These are phyloP conservation scores for Xylaria intraflava DNA, from an alignment of 495 filamentous ascomycete species.

Conservation along the genomic window DNA sequence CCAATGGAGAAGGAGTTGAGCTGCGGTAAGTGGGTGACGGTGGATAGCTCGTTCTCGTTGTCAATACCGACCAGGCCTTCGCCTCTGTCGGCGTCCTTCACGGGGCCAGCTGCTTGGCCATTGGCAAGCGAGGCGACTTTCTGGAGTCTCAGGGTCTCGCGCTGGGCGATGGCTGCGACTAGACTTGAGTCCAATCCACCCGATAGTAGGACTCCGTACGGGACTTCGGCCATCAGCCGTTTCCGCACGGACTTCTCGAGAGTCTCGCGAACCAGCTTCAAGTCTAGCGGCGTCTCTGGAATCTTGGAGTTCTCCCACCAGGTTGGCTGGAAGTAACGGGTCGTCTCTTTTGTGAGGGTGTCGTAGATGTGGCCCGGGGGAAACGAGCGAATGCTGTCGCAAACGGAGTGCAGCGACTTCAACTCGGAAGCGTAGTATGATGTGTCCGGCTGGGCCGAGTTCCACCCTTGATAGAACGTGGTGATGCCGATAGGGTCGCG, in stretches of 20 bases:
- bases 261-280: conserved; percentile 68
- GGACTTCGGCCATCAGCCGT: conserved; percentile 96
- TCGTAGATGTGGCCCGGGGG: conserved; percentile 95
- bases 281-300: conserved; percentile 72
- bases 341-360: conserved; percentile 73
- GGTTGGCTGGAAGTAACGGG: conserved; percentile 79
- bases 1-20: conserved; percentile 98
- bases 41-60: conserved; percentile 78
- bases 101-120: conserved; percentile 27
- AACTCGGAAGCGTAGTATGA: conserved; percentile 96
- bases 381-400: conserved; percentile 90
- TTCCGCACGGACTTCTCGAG: conserved; percentile 92
- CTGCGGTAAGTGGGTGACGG: conserved; percentile 86
- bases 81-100: conserved; percentile 44
- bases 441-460: conserved; percentile 69
- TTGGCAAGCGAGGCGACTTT: conserved; percentile 49
- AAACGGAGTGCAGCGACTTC: conserved; percentile 87
- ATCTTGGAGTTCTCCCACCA: conserved; percentile 86
- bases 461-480: conserved; percentile 92
- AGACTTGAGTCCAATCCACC: conserved; percentile 94
- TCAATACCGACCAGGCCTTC: conserved; percentile 88
- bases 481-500: conserved; percentile 96
- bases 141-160: conserved; percentile 75
- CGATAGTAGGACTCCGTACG: conserved; percentile 91
- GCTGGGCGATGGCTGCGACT: conserved; percentile 90